These are phyloP conservation scores for Phaeotremella skinneri DNA, from an alignment of 768 basidiomycete genomes.

Conservation along the genomic window DNA sequence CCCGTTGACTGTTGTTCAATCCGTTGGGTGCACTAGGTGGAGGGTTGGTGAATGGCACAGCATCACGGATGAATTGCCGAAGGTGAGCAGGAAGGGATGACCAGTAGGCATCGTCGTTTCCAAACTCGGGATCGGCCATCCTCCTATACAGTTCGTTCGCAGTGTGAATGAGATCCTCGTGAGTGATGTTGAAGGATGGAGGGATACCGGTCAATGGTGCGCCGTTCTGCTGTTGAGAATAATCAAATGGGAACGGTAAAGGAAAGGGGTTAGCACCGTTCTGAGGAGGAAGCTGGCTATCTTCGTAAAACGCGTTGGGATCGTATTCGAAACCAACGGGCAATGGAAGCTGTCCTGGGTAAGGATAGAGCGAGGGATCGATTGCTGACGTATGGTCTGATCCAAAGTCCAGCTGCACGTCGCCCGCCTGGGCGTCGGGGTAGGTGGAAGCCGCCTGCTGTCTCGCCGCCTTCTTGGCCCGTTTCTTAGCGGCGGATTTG, in stretches of 20 bases:
- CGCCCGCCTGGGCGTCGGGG: conserved; percentile 5
- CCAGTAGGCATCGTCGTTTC: conserved; percentile 67
- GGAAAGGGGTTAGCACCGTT: conserved; percentile 18
- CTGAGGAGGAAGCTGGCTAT: conserved; percentile 15
- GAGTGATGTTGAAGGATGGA: conserved; percentile 51
- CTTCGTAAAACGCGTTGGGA: conserved; percentile 33
- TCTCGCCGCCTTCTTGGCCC: conserved; percentile 41
- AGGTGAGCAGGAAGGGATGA: conserved; percentile 66
- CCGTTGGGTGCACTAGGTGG: conserved; percentile 46
- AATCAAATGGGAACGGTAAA: conserved; percentile 37
- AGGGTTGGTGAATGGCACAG: conserved; percentile 53
- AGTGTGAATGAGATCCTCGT: conserved; percentile 63
- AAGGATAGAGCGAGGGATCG: conserved; percentile 34
- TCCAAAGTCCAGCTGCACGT: neutral
- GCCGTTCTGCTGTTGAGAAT: conserved; percentile 21
- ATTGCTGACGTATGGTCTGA: conserved; percentile 10
- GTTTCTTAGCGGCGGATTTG: conserved; percentile 45
- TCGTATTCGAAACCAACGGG: conserved; percentile 41
- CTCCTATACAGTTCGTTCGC: conserved; percentile 64
- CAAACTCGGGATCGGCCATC: conserved; percentile 56
- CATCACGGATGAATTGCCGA: conserved; percentile 65
- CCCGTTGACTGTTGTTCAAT: conserved; percentile 57
- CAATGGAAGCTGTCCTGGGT: conserved; percentile 32
- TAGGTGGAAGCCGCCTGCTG: conserved; percentile 6
- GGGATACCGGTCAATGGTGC: conserved; percentile 17